A percentile compares a stretch with the other conserved stretches of the same genome.
phyloP scores from a whole-genome alignment of 2,329 filamentous ascomycete genomes.

The Coniella vitis region DNA sequence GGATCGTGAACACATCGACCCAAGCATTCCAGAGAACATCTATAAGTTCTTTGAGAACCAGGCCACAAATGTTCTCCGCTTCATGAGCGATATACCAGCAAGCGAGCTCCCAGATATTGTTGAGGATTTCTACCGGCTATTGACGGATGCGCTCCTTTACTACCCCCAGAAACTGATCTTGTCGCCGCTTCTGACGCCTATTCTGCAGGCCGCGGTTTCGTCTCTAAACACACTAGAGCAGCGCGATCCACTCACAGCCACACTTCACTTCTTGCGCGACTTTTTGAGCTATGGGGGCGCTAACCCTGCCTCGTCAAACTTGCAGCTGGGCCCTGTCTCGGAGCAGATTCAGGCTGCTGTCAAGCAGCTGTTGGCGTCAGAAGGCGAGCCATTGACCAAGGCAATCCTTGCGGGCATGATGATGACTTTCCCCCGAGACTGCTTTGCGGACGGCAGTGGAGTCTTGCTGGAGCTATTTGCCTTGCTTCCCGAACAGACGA shows the following conservation, averaged over 20 bases:
- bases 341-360: constrained; percentile 67
- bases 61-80: constrained; percentile 79
- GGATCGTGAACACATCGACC: constrained; percentile 76
- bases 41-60: constrained; percentile 95
- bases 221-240: constrained; percentile 77
- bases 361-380: constrained; percentile 59
- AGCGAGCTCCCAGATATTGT: constrained; percentile 76
- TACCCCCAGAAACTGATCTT: constrained; percentile 79
- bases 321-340: constrained; percentile 51
- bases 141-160: constrained; percentile 87
- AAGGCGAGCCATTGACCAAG: constrained; percentile 76
- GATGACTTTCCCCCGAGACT: constrained; percentile 95
- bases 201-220: constrained; percentile 81
- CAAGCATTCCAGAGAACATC: constrained; percentile 76
- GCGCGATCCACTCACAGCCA: constrained; percentile 82
- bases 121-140: constrained; percentile 92
- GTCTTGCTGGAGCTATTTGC: constrained; percentile 88
- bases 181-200: constrained; percentile 70
- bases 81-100: constrained; percentile 74
- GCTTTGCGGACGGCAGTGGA: constrained; percentile 88
- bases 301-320: constrained; percentile 58
- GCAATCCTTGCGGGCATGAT: constrained; percentile 96
- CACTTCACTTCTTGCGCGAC: constrained; percentile 88
- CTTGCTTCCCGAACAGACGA: constrained; percentile 71
- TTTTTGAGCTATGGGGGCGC: constrained; percentile 81